These are phyloP conservation scores for Didymosphaeria variabile DNA, from an alignment of 2,329 filamentous ascomycete genomes.

Conservation along the genomic window DNA sequence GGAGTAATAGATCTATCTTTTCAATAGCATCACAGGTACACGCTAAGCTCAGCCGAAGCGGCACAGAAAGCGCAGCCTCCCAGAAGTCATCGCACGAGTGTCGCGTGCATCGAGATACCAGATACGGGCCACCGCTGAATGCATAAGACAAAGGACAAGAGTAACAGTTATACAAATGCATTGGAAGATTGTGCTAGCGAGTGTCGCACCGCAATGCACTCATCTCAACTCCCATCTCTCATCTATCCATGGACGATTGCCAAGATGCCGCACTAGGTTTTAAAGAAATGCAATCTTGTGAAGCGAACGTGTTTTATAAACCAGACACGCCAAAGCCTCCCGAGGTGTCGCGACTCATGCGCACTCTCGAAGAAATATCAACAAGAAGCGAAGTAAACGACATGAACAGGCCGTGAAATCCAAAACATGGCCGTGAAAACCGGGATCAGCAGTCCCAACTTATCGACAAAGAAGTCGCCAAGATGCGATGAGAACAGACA, in stretches of 20 bases:
- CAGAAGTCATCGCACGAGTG: neutral
- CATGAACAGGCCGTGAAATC: neutral
- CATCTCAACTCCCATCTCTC: neutral
- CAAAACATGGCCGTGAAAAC: neutral
- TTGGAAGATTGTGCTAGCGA: neutral
- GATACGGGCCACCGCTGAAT: neutral
- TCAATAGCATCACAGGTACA: neutral
- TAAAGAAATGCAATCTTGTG: neutral
- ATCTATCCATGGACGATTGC: neutral
- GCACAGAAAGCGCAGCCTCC: neutral
- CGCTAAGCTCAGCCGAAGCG: neutral
- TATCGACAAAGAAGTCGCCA: neutral
- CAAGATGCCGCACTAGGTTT: too few relatives aligned
- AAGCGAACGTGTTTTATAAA: conserved; percentile 9
- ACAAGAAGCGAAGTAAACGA: conserved; percentile 9
- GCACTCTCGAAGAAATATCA: neutral
- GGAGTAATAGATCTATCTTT: neutral
- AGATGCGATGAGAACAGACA: neutral
- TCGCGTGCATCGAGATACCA: neutral
- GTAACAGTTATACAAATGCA: conserved; percentile 3
- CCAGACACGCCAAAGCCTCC: neutral
- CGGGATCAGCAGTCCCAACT: neutral
- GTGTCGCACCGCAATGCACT: neutral
- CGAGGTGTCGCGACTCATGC: neutral
- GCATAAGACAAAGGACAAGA: neutral